phyloP scores from a whole-genome alignment of 331 rosid genomes.

The Quercus lobata region DNA sequence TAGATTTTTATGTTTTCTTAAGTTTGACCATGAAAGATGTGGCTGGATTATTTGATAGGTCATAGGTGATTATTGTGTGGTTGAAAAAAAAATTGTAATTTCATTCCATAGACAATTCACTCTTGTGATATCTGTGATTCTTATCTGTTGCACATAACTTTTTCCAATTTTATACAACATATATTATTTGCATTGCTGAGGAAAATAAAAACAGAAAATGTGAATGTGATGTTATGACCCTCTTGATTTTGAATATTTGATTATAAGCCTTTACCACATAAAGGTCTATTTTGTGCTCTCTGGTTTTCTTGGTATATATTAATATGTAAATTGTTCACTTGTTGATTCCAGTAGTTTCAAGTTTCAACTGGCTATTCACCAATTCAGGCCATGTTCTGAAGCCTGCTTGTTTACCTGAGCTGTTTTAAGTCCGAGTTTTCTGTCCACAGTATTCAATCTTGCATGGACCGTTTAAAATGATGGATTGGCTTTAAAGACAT shows the following conservation, averaged over 20 bases:
- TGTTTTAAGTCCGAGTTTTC: too few relatives aligned
- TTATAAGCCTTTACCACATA: neutral
- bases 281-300: too few relatives aligned
- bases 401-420: neutral
- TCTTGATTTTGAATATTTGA: neutral
- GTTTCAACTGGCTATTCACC: neutral
- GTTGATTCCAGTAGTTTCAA: neutral
- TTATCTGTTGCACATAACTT: neutral
- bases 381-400: neutral
- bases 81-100: too few relatives aligned
- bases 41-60: too few relatives aligned
- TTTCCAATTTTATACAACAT: neutral
- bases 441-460: too few relatives aligned
- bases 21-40: too few relatives aligned
- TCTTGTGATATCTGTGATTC: neutral
- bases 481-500: neutral
- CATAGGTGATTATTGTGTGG: too few relatives aligned
- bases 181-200: constrained; percentile 2
- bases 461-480: too few relatives aligned
- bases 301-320: neutral
- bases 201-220: constrained; percentile 1
- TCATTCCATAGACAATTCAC: too few relatives aligned
- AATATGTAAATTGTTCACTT: neutral
- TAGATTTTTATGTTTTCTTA: too few relatives aligned
- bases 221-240: neutral